A percentile compares a stretch with the other conserved stretches of the same genome.
phyloP scores from a whole-genome alignment of 208 protist genomes.

The Herpetomonas samuelpessoai region DNA sequence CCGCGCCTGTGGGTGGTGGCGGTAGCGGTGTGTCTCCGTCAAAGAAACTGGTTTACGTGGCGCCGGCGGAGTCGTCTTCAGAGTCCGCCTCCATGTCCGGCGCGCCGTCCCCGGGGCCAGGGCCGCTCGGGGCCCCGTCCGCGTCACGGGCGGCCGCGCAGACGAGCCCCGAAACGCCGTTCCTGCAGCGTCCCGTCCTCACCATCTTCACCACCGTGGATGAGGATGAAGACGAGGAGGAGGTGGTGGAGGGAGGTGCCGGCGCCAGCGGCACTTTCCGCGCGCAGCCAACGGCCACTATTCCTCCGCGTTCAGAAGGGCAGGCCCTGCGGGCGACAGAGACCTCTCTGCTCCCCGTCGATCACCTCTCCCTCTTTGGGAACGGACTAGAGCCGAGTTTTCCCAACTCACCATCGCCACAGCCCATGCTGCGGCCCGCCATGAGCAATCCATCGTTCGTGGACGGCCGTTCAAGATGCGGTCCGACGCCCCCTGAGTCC shows the following conservation, averaged over 20 bases:
- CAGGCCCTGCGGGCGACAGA: conserved; percentile 12
- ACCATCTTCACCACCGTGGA: conserved; percentile 49
- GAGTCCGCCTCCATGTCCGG: not conserved
- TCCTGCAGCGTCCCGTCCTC: conserved; percentile 21
- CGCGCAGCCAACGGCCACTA: not conserved
- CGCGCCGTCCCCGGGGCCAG: not conserved
- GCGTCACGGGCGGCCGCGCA: not conserved
- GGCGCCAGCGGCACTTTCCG: not conserved
- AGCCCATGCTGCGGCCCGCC: not conserved
- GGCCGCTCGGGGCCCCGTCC: not conserved
- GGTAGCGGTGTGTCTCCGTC: too few relatives aligned
- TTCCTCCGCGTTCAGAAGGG: not conserved
- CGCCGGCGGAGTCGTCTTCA: not conserved
- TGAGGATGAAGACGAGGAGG: conserved; percentile 14
- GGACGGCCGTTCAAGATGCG: too few relatives aligned
- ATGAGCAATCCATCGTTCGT: not conserved
- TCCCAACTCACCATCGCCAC: not conserved
- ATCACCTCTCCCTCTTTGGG: conserved; percentile 18
- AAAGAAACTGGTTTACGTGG: too few relatives aligned
- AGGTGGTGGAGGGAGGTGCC: not conserved
- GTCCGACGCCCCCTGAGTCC: not conserved
- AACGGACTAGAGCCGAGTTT: conserved; percentile 4
- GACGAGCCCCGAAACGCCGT: conserved; percentile 4
- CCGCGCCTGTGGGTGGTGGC: too few relatives aligned
- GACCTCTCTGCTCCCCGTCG: conserved; percentile 17